Evolutionary conservation across 1,284 basidiomycete species (phyloP).

Genomic region (Boletellus deceptivus): DNA sequence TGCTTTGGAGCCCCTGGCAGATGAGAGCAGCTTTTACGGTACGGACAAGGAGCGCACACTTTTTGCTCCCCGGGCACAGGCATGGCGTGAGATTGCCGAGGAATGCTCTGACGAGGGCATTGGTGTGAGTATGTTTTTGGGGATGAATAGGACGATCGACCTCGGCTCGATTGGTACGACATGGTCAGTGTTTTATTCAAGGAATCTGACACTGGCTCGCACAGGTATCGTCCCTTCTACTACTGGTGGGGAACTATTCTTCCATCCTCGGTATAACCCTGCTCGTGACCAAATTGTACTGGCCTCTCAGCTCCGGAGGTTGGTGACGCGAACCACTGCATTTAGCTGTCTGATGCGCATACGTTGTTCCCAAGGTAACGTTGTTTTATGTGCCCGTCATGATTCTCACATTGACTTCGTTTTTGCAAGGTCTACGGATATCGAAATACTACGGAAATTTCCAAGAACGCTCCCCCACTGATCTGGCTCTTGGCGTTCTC

Average conservation of each 20-base stretch:
- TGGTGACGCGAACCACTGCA: constrained; percentile 72
- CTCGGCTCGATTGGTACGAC: constrained; percentile 78
- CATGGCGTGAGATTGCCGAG: constrained; percentile 83
- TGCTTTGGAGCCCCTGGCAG: constrained; percentile 48
- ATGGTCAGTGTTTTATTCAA: neutral
- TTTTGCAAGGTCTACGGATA: constrained; percentile 63
- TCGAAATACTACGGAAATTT: constrained; percentile 81
- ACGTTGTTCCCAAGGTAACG: constrained; percentile 80
- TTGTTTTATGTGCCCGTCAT: constrained; percentile 2
- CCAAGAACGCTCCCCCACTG: constrained; percentile 70
- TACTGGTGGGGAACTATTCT: constrained; percentile 93
- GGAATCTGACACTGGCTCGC: constrained; percentile 15
- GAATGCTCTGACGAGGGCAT: constrained; percentile 89
- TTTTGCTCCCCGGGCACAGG: constrained; percentile 72
- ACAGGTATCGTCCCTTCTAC: constrained; percentile 65
- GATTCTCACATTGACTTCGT: constrained; percentile 5
- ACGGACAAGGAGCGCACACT: constrained; percentile 87
- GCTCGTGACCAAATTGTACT: constrained; percentile 68
- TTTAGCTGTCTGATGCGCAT: constrained; percentile 84
- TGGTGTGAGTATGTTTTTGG: constrained; percentile 88
- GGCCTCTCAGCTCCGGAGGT: constrained; percentile 69
- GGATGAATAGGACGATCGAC: constrained; percentile 83
- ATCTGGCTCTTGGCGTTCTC: constrained; percentile 79
- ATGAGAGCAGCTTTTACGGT: constrained; percentile 78
- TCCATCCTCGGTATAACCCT: constrained; percentile 86